Evolutionary conservation across 2,329 filamentous ascomycete genomes (phyloP).

Genomic region (Aspergillus niger): DNA sequence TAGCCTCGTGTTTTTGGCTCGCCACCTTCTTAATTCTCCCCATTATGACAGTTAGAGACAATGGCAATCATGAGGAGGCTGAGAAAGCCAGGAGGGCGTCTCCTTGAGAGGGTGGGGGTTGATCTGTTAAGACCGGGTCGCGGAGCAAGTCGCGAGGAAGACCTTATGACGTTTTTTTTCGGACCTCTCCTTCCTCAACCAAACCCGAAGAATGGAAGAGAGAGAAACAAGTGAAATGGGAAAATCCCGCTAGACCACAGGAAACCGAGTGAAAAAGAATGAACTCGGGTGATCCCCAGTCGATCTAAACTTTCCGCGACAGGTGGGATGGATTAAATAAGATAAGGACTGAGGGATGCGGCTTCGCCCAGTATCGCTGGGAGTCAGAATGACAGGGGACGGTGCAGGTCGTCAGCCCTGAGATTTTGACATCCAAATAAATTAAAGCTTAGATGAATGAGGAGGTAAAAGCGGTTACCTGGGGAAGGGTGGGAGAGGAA

Average conservation of each 20-base stretch:
- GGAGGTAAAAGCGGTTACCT: not conserved
- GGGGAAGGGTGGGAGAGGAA: slow-evolving; percentile 8
- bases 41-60: slow-evolving; percentile 41
- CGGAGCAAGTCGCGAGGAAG: slow-evolving; percentile 33
- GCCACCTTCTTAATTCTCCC: slow-evolving; percentile 58
- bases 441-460: not conserved
- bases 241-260: not conserved
- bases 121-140: slow-evolving; percentile 28
- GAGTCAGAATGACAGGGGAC: slow-evolving; percentile 36
- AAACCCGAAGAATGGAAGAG: slow-evolving; percentile 26
- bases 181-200: slow-evolving; percentile 29
- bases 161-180: slow-evolving; percentile 44
- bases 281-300: not conserved
- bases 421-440: slow-evolving; percentile 24
- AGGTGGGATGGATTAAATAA: slow-evolving; percentile 9
- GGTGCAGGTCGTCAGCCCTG: slow-evolving; percentile 46
- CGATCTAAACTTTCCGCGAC: not conserved
- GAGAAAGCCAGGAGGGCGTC: slow-evolving; percentile 27
- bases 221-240: slow-evolving; percentile 7
- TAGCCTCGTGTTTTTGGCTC: slow-evolving; percentile 54
- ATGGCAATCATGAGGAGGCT: slow-evolving; percentile 46
- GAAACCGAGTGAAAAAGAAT: not conserved
- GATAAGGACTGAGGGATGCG: slow-evolving; percentile 25
- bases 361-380: slow-evolving; percentile 26
- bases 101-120: slow-evolving; percentile 32